Evolutionary conservation across 169 alveolate species (phyloP).

Genomic region (Plasmodium vinckei): DNA sequence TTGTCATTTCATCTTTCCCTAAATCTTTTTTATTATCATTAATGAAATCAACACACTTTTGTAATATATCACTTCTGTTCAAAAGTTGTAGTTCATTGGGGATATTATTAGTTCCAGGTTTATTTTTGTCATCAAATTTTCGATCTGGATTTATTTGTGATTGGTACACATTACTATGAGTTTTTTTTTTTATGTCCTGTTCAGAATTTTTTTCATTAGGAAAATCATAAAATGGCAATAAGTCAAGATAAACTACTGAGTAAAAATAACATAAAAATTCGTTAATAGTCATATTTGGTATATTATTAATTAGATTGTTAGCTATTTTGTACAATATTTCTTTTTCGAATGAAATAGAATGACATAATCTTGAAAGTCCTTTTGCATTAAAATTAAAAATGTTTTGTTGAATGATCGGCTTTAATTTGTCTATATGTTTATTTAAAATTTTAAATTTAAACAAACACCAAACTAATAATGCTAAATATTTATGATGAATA

Average conservation of each 20-base stretch:
- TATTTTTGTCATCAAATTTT: not conserved
- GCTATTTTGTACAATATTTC: slow-evolving; percentile 50
- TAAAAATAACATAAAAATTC: slow-evolving; percentile 67
- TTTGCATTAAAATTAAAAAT: slow-evolving; percentile 46
- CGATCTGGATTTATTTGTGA: not conserved
- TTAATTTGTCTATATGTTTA: slow-evolving; percentile 19
- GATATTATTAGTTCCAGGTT: not conserved
- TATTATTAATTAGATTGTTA: slow-evolving; percentile 12
- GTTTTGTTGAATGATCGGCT: slow-evolving; percentile 36
- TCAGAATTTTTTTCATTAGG: not conserved
- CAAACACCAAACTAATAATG: slow-evolving; percentile 66
- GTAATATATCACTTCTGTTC: slow-evolving; percentile 51
- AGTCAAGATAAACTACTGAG: slow-evolving; percentile 43
- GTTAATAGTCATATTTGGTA: slow-evolving; percentile 20
- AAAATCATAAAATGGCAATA: slow-evolving; percentile 23
- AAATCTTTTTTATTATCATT: slow-evolving; percentile 29
- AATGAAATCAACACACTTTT: slow-evolving; percentile 36
- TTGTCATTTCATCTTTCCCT: slow-evolving; percentile 69
- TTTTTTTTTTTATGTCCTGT: not conserved
- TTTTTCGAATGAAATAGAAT: slow-evolving; percentile 32
- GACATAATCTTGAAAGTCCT: slow-evolving; percentile 64
- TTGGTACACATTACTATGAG: not conserved
- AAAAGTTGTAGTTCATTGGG: not conserved
- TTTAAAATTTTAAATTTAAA: slow-evolving; percentile 40
- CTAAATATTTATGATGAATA: slow-evolving; percentile 66